Percentiles rank a stretch among this genome's conserved stretches.
Conservation (phyloP, 108 stramenopile species). For the Skeletonema grethae region DNA sequence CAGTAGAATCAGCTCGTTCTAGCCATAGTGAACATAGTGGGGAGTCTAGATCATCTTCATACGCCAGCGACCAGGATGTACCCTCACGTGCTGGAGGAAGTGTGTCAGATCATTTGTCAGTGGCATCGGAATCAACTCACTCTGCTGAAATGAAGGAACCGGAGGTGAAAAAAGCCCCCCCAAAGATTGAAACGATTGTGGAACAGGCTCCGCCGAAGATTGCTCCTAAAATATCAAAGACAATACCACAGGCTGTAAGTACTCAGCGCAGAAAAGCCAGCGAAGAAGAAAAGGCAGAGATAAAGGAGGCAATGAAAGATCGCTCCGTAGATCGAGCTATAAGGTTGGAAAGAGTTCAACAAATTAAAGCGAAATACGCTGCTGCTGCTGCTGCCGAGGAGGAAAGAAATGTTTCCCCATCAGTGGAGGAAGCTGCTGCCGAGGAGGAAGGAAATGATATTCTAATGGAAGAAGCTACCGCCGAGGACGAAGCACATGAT, state of each 20-base stretch:
- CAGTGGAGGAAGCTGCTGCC: background rate
- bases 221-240: background rate
- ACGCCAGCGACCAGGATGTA: background rate
- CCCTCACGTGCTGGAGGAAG: background rate
- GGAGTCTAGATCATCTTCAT: background rate
- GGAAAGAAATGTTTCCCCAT: background rate
- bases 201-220: too few species aligned
- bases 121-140: background rate
- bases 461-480: background rate
- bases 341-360: constrained; percentile 14
- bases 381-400: background rate
- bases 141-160: background rate
- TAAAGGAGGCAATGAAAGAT: constrained; percentile 26
- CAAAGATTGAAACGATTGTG: background rate
- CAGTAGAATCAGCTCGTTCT: background rate
- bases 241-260: background rate
- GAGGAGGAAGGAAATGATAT: background rate
- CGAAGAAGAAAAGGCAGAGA: constrained; percentile 9
- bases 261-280: background rate
- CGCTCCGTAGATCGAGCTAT: background rate
- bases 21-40: background rate
- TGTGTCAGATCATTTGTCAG: background rate
- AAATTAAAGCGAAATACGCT: constrained; percentile 25
- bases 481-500: background rate
- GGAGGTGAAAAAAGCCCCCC: background rate